A percentile compares a stretch with the other conserved stretches of the same genome.
phyloP scores from a whole-genome alignment of 805 yeast species.

The Candida verbasci region DNA sequence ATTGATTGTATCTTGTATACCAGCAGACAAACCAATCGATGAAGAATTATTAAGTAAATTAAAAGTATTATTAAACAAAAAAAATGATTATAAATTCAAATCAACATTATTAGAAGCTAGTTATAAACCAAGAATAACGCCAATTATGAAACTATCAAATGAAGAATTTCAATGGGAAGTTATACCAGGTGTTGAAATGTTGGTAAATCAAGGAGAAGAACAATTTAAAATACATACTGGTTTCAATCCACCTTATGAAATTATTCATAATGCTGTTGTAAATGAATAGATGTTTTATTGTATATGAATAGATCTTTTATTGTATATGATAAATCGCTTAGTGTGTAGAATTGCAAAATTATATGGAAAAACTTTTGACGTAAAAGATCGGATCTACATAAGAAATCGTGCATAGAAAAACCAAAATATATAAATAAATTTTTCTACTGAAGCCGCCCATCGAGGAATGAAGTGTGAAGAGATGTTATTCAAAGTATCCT shows the following conservation, averaged over 20 bases:
- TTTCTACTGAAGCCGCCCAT: too few relatives aligned
- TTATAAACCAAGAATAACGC: constrained; percentile 85
- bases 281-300: too few relatives aligned
- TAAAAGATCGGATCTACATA: constrained; percentile 2
- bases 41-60: constrained; percentile 43
- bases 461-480: too few relatives aligned
- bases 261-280: constrained; percentile 58
- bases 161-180: constrained; percentile 66
- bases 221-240: constrained; percentile 82
- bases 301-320: neutral
- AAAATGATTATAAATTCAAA: constrained; percentile 30
- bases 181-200: constrained; percentile 88
- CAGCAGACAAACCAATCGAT: constrained; percentile 74
- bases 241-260: constrained; percentile 55
- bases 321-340: too few relatives aligned
- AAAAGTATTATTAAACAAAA: constrained; percentile 41
- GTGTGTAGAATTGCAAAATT: too few relatives aligned
- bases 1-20: constrained; percentile 74
- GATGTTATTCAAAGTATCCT: too few relatives aligned
- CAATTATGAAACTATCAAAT: constrained; percentile 74
- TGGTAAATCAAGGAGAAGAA: constrained; percentile 87
- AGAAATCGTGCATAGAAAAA: constrained; percentile 1
- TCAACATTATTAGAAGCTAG: constrained; percentile 85
- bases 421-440: too few relatives aligned
- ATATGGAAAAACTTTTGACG: neutral